Evolutionary conservation across 2,329 filamentous ascomycete species (phyloP).

Genomic region (Penicillium sp.): DNA sequence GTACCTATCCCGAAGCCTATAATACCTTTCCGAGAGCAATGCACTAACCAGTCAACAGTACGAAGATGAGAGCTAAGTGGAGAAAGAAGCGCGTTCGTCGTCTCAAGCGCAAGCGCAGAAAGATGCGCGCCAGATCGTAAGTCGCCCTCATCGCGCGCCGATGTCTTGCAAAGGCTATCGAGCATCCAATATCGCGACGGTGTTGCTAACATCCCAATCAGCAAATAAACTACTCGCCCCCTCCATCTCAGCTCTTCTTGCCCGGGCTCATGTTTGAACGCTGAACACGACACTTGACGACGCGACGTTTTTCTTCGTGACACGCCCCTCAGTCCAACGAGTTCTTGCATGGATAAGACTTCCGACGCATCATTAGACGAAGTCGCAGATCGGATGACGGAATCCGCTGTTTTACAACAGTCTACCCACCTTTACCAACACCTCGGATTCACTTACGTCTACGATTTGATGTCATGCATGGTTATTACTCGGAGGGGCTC

Average conservation of each 20-base stretch:
- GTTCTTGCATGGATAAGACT: slow-evolving; percentile 19
- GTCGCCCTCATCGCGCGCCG: slow-evolving; percentile 36
- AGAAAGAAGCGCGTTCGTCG: slow-evolving; percentile 99
- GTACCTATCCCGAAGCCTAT: slow-evolving; percentile 19
- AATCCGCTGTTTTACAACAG: slow-evolving; percentile 30
- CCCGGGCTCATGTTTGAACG: slow-evolving; percentile 38
- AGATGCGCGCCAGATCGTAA: slow-evolving; percentile 97
- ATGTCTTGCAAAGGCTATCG: slow-evolving; percentile 1
- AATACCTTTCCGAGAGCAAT: slow-evolving; percentile 1
- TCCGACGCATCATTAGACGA: slow-evolving; percentile 19
- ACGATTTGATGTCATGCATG: slow-evolving; percentile 28
- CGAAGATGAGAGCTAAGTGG: slow-evolving; percentile 91
- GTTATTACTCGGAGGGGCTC: slow-evolving; percentile 27
- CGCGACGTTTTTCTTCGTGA: slow-evolving; percentile 33
- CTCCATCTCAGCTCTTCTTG: slow-evolving; percentile 51
- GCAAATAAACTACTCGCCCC: slow-evolving; percentile 65
- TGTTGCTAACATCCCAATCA: slow-evolving; percentile 40
- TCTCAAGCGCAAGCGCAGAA: slow-evolving; percentile 99
- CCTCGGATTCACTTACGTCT: slow-evolving; percentile 31
- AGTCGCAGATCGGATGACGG: slow-evolving; percentile 21
- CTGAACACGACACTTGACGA: slow-evolving; percentile 39
- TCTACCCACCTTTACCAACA: slow-evolving; percentile 22
- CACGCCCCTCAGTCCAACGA: slow-evolving; percentile 25
- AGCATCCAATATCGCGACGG: neutral
- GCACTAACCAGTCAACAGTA: slow-evolving; percentile 29